Base-by-base conservation (phyloP, 2,329 filamentous ascomycete species). In the Metarhizium brunneum region DNA sequence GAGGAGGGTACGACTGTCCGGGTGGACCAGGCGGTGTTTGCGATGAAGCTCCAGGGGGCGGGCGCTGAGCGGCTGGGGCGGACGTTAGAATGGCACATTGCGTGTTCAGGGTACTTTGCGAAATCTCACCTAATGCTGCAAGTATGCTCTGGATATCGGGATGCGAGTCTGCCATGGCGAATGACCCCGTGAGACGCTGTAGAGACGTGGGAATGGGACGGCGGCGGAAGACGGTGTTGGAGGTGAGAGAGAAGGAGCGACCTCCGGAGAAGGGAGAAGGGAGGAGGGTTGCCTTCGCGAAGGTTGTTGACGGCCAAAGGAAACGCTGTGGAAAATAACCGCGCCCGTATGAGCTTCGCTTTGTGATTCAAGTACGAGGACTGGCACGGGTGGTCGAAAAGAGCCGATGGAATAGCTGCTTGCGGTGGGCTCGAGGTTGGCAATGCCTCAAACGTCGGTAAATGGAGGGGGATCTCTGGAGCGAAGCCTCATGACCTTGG, bases 141-240 rank as follows among this genome's bases (percentile, higher is more conserved):
- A 78, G 68, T 57, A 78, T 76, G 58, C 73, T 75, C 63, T 76
- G 70, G 56, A 76, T 75, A 55, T 72, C 69, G 51, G 69, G 70
- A 48, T 70, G 68, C 48, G 69, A 62, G 50, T 74, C 70, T 45
- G 71, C 68, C 71, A 74, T 74, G 50, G 52, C 55, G 30, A 48
- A 16, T 14, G 4, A 16, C n/a, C 50, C 7, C 6, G 13, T 16
- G 10, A 11, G 32, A 35, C 10, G 7, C 6, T 35, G 32, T 35
- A 7, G 18, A 20, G 18, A 47, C 10, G 3, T 42, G 18, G 11
- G 8, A 50, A 35, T 11, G 10, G 25, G 16, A 45, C 18, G 45
- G 1, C 6, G 42, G 11, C 4, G 45, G 45, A 7, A 48, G 20
- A 16, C 7, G 25, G 25, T 29, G 45, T 5, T 14, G 20, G 16